phyloP scores from a whole-genome alignment of 352 stramenopile species.

The Globisporangium canariense region DNA sequence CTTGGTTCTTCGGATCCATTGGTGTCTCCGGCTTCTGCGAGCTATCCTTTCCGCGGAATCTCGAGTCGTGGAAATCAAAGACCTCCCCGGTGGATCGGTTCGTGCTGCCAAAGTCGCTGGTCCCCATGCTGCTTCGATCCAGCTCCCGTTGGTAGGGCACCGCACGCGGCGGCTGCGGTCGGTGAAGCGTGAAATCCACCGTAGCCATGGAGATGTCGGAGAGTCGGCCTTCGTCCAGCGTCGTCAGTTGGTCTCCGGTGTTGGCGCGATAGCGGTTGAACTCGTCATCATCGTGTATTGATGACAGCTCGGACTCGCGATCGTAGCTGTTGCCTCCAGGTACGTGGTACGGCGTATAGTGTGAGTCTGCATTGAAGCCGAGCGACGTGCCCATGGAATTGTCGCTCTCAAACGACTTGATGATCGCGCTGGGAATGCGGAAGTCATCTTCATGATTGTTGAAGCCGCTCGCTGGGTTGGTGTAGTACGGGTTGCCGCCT shows the following conservation, averaged over 20 bases:
- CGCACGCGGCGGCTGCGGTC: constrained; percentile 13
- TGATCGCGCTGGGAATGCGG: constrained; percentile 29
- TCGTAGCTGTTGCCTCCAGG: constrained; percentile 27
- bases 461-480: constrained; percentile 31
- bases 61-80: constrained; percentile 42
- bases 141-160: constrained; percentile 14
- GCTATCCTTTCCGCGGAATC: constrained; percentile 6
- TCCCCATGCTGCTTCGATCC: constrained; percentile 12
- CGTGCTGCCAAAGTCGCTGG: constrained; percentile 24
- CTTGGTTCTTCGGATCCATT: not conserved
- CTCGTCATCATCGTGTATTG: constrained; percentile 42
- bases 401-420: constrained; percentile 52
- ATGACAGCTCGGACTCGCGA: constrained; percentile 65
- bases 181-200: constrained; percentile 22
- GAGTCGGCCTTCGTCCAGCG: constrained; percentile 18
- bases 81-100: constrained; percentile 28
- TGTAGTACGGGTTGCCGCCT: constrained; percentile 15
- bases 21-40: constrained; percentile 23
- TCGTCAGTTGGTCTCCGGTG: constrained; percentile 12
- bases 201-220: constrained; percentile 22
- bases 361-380: constrained; percentile 18
- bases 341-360: constrained; percentile 34
- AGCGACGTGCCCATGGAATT: constrained; percentile 54
- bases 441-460: constrained; percentile 38
- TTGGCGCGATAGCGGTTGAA: constrained; percentile 19